Base-by-base conservation (phyloP, 176 grass and related monocot species). In the Avena sativa region DNA sequence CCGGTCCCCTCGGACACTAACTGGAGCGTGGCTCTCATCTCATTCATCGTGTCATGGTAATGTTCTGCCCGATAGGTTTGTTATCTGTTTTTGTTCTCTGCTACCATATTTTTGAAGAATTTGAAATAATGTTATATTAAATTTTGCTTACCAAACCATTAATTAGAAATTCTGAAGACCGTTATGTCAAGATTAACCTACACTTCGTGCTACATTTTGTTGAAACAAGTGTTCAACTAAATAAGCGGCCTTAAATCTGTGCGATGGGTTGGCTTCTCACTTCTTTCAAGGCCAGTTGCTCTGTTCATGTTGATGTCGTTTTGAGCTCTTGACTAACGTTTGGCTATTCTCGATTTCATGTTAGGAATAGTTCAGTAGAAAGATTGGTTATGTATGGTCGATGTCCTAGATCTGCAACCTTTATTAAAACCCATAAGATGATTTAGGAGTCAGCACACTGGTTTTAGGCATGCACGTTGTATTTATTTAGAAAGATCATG, bases 41-140 rank as follows among this genome's bases (percentile, higher is more conserved):
- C 93, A 30, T 99, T 99, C 83, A 94, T 99, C 38, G 26, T 95
- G 63, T 99, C 97, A 62, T 96, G 97, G 97, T 96, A 99, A 92
- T 44, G 36, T 76, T 79, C 58, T 86, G n/a, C 14, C 63, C 12
- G 21, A 62, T 5, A 67, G 51, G 4, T 57, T 71, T 68, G 62
- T 62, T 16, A 7, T 70, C 13, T 63, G 0, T 60, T 83, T 66
- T 36, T 43, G 1, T 61, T 51, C 9, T 0, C 9, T 56, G 8
- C 10, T 67, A 12, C 20, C 26, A 30, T 80, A 16, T 60, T 57
- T 7, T 7, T 79, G 63, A 44, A 61, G 1, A 74, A 19, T 56
- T 83, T 28, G 19, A 59, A 2, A 0, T 2, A 59, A 4, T 3
- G 0, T 11, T 76, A 0, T 59, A 2, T 34, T 13, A 12, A 50